Evolutionary conservation across 225 moss, liverwort and hornwort genomes (phyloP).

Genomic region (Rhytidiadelphus loreus): DNA sequence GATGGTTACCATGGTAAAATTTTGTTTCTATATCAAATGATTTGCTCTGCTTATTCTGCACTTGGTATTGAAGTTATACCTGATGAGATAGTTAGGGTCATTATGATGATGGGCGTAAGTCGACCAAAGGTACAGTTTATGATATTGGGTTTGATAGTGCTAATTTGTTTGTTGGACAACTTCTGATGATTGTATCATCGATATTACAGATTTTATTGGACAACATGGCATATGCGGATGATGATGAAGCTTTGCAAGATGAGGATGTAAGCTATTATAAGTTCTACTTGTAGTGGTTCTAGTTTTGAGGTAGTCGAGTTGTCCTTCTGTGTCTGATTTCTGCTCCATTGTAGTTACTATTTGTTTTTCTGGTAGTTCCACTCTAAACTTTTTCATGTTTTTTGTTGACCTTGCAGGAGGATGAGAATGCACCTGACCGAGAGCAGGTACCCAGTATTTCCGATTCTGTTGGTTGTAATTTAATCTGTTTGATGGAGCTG

Average conservation of each 20-base stretch:
- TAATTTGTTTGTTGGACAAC: not conserved
- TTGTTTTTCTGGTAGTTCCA: not conserved
- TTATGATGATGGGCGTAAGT: not conserved
- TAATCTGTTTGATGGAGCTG: not conserved
- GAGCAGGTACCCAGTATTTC: slow-evolving; percentile 58
- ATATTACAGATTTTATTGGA: slow-evolving; percentile 67
- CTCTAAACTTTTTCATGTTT: not conserved
- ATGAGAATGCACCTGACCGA: slow-evolving; percentile 96
- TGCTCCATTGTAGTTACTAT: not conserved
- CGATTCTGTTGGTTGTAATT: not conserved
- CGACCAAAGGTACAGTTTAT: not conserved
- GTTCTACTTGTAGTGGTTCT: not conserved
- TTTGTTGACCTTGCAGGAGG: slow-evolving; percentile 52
- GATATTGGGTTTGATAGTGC: not conserved
- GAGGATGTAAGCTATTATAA: slow-evolving; percentile 66
- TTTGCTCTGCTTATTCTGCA: not conserved
- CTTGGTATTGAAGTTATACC: not conserved
- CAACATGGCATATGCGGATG: slow-evolving; percentile 96
- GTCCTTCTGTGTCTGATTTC: not conserved
- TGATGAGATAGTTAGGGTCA: not conserved
- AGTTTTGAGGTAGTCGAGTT: not conserved
- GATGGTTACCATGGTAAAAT: not conserved
- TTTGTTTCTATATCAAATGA: not conserved
- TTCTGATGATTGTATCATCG: not conserved
- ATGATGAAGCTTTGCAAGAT: slow-evolving; percentile 95